phyloP scores from a whole-genome alignment of 495 filamentous ascomycete genomes.

The Melanomma pulvis-pyrius region DNA sequence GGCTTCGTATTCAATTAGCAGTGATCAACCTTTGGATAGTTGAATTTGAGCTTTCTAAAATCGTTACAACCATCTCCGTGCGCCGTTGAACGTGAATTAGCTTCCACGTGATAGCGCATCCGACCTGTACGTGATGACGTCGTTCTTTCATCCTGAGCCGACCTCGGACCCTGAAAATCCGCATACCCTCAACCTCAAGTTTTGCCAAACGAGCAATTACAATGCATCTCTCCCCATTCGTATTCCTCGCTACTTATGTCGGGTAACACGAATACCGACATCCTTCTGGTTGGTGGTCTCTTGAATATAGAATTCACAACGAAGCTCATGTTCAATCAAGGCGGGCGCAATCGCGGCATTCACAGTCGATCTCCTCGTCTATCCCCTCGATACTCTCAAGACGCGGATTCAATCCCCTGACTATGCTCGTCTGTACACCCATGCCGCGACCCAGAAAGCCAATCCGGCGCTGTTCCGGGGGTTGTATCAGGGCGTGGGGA shows the following conservation, averaged over 20 bases:
- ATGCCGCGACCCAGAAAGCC: slow-evolving; percentile 55
- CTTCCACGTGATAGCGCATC: slow-evolving; percentile 13
- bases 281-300: slow-evolving; percentile 25
- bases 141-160: slow-evolving; percentile 10
- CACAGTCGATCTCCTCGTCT: slow-evolving; percentile 49
- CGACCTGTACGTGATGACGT: slow-evolving; percentile 20
- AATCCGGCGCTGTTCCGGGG: slow-evolving; percentile 67
- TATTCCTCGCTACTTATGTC: slow-evolving; percentile 17
- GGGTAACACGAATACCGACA: slow-evolving; percentile 34
- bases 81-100: background rate
- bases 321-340: slow-evolving; percentile 26
- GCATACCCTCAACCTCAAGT: too few relatives aligned
- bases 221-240: background rate
- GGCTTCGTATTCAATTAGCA: background rate
- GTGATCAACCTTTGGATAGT: background rate
- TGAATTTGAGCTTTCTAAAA: background rate
- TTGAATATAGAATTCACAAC: background rate
- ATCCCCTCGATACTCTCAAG: slow-evolving; percentile 51
- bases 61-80: background rate
- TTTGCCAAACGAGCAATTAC: background rate
- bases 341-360: slow-evolving; percentile 50
- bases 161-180: slow-evolving; percentile 21
- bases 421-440: slow-evolving; percentile 64
- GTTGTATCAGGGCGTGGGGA: slow-evolving; percentile 86
- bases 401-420: slow-evolving; percentile 74